Evolutionary conservation across 345 rosid genomes (phyloP).

Genomic region (Hirschfeldia incana): DNA sequence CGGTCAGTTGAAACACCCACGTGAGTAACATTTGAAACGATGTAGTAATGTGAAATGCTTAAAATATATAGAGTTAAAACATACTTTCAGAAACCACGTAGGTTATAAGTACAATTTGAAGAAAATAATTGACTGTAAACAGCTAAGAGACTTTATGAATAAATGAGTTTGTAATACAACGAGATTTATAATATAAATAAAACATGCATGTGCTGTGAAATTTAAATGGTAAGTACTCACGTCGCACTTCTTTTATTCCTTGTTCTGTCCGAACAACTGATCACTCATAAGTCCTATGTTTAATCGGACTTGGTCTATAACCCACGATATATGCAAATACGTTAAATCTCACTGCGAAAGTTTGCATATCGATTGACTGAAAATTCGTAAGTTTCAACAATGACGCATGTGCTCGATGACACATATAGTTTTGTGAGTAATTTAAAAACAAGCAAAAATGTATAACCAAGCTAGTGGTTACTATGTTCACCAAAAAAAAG

Average conservation of each 20-base stretch:
- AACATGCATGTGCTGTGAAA: conserved; percentile 29
- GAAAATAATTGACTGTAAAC: conserved; percentile 18
- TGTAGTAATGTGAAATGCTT: conserved; percentile 20
- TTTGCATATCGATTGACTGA: neutral
- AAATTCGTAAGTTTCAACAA: neutral
- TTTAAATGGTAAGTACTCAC: conserved; percentile 23
- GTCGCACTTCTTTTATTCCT: conserved; percentile 21
- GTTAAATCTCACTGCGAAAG: neutral
- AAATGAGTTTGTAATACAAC: neutral
- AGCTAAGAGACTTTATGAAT: conserved; percentile 19
- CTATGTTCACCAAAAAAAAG: neutral
- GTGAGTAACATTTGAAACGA: conserved; percentile 32
- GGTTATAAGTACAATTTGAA: conserved; percentile 24
- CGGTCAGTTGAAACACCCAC: conserved; percentile 9
- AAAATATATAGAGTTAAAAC: conserved; percentile 29
- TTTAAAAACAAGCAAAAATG: neutral
- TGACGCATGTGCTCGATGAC: neutral
- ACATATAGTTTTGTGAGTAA: neutral
- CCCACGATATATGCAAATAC: neutral
- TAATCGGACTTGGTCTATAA: conserved; percentile 1
- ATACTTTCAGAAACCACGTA: conserved; percentile 33
- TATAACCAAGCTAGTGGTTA: neutral
- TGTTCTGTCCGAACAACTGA: conserved; percentile 29
- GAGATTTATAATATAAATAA: neutral
- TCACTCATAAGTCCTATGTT: neutral